phyloP scores from a whole-genome alignment of 2,329 filamentous ascomycete species.

The Fusarium fujikuroi region DNA sequence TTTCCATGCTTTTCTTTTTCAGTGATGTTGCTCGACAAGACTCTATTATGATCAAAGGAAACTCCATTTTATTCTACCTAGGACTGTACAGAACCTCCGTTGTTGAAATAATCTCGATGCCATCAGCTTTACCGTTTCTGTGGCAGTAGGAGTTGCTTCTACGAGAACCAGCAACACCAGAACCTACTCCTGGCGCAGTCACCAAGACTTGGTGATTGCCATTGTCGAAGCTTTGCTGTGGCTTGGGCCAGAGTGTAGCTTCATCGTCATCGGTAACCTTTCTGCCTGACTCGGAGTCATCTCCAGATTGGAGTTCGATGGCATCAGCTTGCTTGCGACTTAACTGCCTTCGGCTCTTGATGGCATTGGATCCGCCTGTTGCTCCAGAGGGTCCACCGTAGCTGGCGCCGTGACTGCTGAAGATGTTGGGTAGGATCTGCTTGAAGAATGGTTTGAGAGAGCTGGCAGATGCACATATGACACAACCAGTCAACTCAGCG shows the following conservation, averaged over 20 bases:
- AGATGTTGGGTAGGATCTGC: constrained; percentile 18
- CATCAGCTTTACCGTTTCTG: neutral
- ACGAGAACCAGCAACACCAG: neutral
- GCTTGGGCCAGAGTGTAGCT: constrained; percentile 27
- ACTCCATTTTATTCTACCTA: neutral
- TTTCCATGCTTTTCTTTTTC: rapidly evolving
- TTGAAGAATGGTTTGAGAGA: constrained; percentile 39
- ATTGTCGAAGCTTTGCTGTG: constrained; percentile 7
- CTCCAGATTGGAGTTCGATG: constrained; percentile 37
- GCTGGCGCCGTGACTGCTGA: constrained; percentile 18
- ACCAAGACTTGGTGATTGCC: constrained; percentile 17
- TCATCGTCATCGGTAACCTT: constrained; percentile 34
- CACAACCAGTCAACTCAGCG: constrained; percentile 38
- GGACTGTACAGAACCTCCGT: constrained; percentile 28
- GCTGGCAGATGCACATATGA: constrained; percentile 39
- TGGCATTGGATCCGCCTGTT: constrained; percentile 11
- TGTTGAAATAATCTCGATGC: constrained; percentile 32
- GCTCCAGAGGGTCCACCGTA: constrained; percentile 8
- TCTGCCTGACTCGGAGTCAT: constrained; percentile 32
- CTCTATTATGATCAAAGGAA: neutral
- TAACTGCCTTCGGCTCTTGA: constrained; percentile 24
- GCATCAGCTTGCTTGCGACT: constrained; percentile 36
- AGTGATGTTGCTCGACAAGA: neutral
- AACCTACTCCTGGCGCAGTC: neutral
- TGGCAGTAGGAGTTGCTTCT: neutral